Percentiles rank a stretch among this genome's conserved stretches.
Conservation (phyloP, 306 rosid species). For the Neltuma alba region DNA sequence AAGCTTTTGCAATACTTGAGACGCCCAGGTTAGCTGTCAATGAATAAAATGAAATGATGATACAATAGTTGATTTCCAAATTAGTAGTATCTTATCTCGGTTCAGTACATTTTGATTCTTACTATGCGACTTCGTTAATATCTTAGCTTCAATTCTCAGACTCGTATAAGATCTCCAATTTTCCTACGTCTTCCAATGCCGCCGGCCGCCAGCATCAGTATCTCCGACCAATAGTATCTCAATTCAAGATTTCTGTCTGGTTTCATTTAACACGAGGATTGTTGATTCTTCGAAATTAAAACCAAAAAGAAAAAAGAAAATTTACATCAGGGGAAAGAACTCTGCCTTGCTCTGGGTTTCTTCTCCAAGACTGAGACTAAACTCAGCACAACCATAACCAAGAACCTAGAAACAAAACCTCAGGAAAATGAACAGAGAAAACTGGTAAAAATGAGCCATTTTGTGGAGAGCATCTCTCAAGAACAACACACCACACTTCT, state of each 20-base stretch:
- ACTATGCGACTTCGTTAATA: background rate
- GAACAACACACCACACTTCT: conserved; percentile 35
- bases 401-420: conserved; percentile 1
- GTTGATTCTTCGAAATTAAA: background rate
- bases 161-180: background rate
- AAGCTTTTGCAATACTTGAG: background rate
- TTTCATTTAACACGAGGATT: background rate
- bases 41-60: background rate
- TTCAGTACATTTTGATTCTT: background rate
- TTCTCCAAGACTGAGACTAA: conserved; percentile 33
- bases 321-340: background rate
- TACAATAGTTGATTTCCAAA: background rate
- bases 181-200: background rate
- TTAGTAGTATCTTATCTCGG: background rate
- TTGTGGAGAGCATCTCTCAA: conserved; percentile 24
- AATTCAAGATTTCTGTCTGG: background rate
- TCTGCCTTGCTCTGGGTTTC: conserved; percentile 18
- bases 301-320: background rate
- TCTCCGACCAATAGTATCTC: background rate
- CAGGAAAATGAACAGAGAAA: background rate
- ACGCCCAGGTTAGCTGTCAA: background rate
- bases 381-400: conserved; percentile 22
- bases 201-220: background rate
- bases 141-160: background rate
- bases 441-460: conserved; percentile 15